Evolutionary conservation across 169 alveolate species (phyloP).

Genomic region (Cystoisospora suis): DNA sequence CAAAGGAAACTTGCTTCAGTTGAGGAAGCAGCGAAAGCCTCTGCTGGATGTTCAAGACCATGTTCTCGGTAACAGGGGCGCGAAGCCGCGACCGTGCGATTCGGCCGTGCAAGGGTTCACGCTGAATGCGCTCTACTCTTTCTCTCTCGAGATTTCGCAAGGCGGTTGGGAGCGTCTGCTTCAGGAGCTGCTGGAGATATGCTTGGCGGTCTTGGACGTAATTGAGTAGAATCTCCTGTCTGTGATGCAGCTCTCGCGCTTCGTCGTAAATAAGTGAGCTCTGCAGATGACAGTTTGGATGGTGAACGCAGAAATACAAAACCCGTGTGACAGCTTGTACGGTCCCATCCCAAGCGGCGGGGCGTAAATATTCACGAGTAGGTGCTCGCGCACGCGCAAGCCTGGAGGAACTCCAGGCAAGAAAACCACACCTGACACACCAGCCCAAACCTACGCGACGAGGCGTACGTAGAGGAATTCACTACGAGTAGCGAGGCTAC

Average conservation of each 20-base stretch:
- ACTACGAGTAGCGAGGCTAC: no score
- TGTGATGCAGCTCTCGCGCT: constrained; percentile 33
- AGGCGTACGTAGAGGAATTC: no score
- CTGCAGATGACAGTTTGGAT: no score
- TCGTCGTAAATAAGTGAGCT: constrained; percentile 40
- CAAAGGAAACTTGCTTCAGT: constrained; percentile 47
- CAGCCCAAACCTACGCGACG: no score
- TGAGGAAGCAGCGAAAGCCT: constrained; percentile 48
- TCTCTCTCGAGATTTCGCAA: constrained; percentile 51
- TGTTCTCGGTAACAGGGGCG: constrained; percentile 14
- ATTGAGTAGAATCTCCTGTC: constrained; percentile 36
- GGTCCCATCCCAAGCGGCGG: no score
- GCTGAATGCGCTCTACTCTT: constrained; percentile 38
- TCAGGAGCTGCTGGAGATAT: constrained; percentile 30
- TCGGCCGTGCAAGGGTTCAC: constrained; percentile 37
- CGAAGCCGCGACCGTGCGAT: constrained; percentile 24
- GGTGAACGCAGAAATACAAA: no score
- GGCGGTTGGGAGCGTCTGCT: constrained; percentile 55
- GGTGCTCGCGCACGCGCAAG: no score
- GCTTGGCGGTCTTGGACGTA: constrained; percentile 55
- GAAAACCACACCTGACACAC: no score
- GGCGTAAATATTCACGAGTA: no score
- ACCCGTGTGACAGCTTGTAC: no score
- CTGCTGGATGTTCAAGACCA: constrained; percentile 26
- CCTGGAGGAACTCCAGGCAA: no score